A percentile compares a stretch with the other conserved stretches of the same genome.
These are phyloP conservation scores for Globomyces pollinis-pini DNA, from an alignment of 192 early-diverging fungal species.

Conservation along the genomic window DNA sequence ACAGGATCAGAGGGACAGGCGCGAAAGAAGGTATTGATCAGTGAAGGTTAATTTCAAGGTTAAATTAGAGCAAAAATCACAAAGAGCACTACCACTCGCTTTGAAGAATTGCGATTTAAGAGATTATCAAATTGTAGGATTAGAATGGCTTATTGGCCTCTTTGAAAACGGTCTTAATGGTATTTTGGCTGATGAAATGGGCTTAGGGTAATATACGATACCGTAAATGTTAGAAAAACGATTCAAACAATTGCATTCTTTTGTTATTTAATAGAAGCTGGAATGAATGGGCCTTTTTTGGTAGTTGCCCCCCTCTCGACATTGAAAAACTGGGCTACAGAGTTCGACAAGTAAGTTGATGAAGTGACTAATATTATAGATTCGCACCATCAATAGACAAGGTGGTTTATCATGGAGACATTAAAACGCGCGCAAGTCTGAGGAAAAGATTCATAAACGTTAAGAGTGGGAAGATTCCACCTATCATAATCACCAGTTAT, in stretches of 20 bases:
- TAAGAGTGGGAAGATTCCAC: conserved; percentile 55
- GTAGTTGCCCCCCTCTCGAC: conserved; percentile 86
- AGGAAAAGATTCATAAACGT: conserved; percentile 58
- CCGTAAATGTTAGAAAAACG: conserved; percentile 44
- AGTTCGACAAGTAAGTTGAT: too few species aligned
- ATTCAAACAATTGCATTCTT: conserved; percentile 91
- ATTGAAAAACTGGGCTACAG: conserved; percentile 85
- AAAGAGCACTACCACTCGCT: background rate
- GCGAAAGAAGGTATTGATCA: too few species aligned
- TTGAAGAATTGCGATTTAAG: conserved; percentile 41
- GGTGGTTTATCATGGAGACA: conserved; percentile 76
- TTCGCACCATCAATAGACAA: conserved; percentile 76
- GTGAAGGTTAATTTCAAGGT: too few species aligned
- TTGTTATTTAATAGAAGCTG: conserved; percentile 67
- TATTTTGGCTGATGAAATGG: conserved; percentile 95
- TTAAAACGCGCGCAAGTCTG: conserved; percentile 62
- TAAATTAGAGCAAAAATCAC: too few species aligned
- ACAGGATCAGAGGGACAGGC: too few species aligned
- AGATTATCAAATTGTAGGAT: conserved; percentile 89
- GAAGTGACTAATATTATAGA: too few species aligned
- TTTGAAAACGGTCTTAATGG: conserved; percentile 97
- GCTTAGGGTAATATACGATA: background rate
- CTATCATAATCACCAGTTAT: conserved; percentile 84
- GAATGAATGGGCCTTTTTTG: conserved; percentile 80
- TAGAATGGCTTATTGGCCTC: conserved; percentile 91